phyloP scores from a whole-genome alignment of 306 rosid genomes.

The Citrullus amarus region DNA sequence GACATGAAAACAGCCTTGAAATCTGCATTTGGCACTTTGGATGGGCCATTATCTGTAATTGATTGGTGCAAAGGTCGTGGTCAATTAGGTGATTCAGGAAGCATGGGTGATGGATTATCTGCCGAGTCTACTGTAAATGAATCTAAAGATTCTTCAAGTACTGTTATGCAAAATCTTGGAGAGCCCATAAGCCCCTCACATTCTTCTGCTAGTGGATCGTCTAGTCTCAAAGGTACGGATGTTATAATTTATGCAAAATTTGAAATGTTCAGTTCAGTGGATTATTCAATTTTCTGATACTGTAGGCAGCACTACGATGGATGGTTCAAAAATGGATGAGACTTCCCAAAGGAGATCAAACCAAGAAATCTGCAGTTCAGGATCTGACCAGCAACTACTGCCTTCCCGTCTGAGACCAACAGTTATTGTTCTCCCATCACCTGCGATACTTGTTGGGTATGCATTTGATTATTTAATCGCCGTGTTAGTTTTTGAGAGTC shows the following conservation, averaged over 20 bases:
- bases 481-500: not conserved
- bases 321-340: conserved; percentile 67
- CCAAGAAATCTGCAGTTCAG: conserved; percentile 62
- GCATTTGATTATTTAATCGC: conserved; percentile 1
- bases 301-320: conserved; percentile 42
- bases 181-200: conserved; percentile 92
- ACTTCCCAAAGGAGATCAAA: conserved; percentile 66
- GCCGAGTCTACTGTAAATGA: conserved; percentile 76
- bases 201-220: conserved; percentile 69
- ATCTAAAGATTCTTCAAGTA: conserved; percentile 61
- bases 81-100: conserved; percentile 55
- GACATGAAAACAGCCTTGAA: conserved; percentile 85
- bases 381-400: conserved; percentile 48
- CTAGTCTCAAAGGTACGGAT: conserved; percentile 59
- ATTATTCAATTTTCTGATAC: conserved; percentile 16
- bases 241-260: not conserved
- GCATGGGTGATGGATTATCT: conserved; percentile 59
- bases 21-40: conserved; percentile 78
- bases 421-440: conserved; percentile 64
- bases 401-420: conserved; percentile 70
- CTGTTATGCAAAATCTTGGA: conserved; percentile 20
- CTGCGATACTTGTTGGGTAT: conserved; percentile 96
- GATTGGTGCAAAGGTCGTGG: conserved; percentile 98
- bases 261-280: conserved; percentile 7
- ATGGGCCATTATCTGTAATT: conserved; percentile 78